Evolutionary conservation across 345 rosid species (phyloP).

Genomic region (Syzygium jambos): DNA sequence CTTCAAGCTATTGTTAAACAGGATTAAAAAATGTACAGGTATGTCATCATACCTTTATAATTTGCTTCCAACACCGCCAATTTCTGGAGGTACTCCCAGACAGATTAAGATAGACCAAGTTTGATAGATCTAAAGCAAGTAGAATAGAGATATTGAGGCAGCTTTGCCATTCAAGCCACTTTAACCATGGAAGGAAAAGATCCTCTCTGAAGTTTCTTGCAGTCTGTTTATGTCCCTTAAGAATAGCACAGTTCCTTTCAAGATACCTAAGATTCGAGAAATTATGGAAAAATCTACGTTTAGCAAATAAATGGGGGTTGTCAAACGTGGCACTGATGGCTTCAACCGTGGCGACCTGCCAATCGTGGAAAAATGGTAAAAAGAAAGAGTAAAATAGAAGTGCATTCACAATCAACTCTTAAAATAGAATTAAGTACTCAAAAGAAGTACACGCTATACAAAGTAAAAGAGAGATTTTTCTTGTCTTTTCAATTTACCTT

Average conservation of each 20-base stretch:
- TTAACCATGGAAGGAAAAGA: background rate
- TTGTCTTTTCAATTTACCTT: background rate
- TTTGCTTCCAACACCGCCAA: background rate
- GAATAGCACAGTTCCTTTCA: background rate
- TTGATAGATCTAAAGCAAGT: background rate
- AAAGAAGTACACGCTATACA: background rate
- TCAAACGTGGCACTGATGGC: background rate
- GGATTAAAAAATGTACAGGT: background rate
- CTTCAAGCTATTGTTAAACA: background rate
- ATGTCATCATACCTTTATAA: background rate
- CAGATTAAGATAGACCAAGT: background rate
- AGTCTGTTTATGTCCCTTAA: background rate
- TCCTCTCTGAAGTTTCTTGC: background rate
- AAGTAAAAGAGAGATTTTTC: background rate
- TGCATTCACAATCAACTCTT: background rate
- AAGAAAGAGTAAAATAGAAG: background rate
- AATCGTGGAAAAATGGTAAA: background rate
- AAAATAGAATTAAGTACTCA: background rate
- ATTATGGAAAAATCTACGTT: fast-evolving
- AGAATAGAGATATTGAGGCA: background rate
- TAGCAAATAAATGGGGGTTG: background rate
- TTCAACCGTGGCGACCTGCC: background rate
- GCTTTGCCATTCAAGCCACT: background rate
- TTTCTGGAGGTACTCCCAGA: background rate
- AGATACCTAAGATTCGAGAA: background rate